Base-by-base conservation (phyloP, 805 yeast genomes). In the Candida parachauliodes region DNA sequence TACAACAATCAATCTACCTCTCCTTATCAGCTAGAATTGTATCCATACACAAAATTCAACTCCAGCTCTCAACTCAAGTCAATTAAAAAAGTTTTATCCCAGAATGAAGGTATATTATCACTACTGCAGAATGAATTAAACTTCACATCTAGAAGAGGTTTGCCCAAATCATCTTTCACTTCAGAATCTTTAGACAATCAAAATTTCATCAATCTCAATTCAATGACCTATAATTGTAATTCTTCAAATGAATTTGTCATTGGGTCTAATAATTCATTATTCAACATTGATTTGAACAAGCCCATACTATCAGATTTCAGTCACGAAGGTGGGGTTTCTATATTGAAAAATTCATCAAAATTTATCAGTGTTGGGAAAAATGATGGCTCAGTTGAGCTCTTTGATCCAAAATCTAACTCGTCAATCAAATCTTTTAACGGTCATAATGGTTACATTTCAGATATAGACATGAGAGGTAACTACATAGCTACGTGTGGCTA, bases 401-500 rank as follows among this genome's bases (percentile, higher is more conserved):
- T 80, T 42, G 91, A 84, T 47, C 77, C 83, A 2, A 60, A 57
- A 17, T 53, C 77, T 0, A 62, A 68, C 40, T 48, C 54, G 25
- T 53, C 77, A 2, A 60, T 81, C 5, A 74, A 75, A 43, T 59
- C 76, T 0, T 81, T 83, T 47, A 59, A 65, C 8, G 78, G 81
- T 8, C 87, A 80, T 54, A 73, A 78, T 20, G 77, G 81, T 2
- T 64, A 78, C 1, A 60, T 85, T 14, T 72, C 87, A 0, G 80
- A 79, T 36, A 65, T 85, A 54, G 85, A 79, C 47, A 71, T 81
- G 15, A 72, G 74, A 47, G 89, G 83, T 15, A 73, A 74, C 41
- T 77, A 77, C 22, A 65, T 86, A 29, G 79, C 87, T 12, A 83
- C 95, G 0, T 87, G 95, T 40, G 97, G 97, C 0, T 81, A 79